phyloP scores from a whole-genome alignment of 768 basidiomycete species.

The Sarcodon aspratus region DNA sequence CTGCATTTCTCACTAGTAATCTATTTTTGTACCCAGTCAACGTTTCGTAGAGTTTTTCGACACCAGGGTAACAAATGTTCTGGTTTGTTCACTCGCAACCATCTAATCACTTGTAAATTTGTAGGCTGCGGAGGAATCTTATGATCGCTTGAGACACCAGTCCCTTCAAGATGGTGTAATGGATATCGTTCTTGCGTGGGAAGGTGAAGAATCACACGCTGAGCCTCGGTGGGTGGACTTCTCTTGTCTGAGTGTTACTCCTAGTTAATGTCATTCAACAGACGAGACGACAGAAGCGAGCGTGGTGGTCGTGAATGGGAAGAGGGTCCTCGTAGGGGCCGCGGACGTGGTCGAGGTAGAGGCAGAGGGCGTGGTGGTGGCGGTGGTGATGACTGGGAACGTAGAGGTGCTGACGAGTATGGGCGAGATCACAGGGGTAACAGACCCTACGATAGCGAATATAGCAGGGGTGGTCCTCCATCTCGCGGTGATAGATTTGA shows the following conservation, averaged over 20 bases:
- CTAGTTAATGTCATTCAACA: constrained; percentile 3
- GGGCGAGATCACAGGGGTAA: constrained; percentile 13
- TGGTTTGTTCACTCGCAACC: not conserved
- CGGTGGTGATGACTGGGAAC: constrained; percentile 33
- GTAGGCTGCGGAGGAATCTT: constrained; percentile 70
- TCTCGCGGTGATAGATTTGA: constrained; percentile 14
- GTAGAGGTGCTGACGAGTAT: constrained; percentile 24
- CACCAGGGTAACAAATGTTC: constrained; percentile 46
- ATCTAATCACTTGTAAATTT: constrained; percentile 4
- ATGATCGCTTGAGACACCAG: constrained; percentile 70
- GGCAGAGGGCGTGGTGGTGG: constrained; percentile 25
- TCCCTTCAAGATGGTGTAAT: constrained; percentile 77
- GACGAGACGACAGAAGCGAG: constrained; percentile 18
- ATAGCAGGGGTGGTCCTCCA: constrained; percentile 17
- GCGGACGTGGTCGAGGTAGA: constrained; percentile 30
- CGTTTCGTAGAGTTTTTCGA: constrained; percentile 94
- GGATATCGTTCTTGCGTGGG: constrained; percentile 84
- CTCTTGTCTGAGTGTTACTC: not conserved
- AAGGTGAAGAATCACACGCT: constrained; percentile 39
- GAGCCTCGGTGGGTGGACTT: constrained; percentile 24
- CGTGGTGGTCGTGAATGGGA: constrained; percentile 28
- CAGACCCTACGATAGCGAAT: constrained; percentile 11
- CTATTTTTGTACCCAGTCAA: constrained; percentile 36
- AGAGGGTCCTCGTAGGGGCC: constrained; percentile 18
- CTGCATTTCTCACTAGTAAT: no score